These are phyloP conservation scores for Orychophragmus violaceus DNA, from an alignment of 345 rosid genomes.

Conservation along the genomic window DNA sequence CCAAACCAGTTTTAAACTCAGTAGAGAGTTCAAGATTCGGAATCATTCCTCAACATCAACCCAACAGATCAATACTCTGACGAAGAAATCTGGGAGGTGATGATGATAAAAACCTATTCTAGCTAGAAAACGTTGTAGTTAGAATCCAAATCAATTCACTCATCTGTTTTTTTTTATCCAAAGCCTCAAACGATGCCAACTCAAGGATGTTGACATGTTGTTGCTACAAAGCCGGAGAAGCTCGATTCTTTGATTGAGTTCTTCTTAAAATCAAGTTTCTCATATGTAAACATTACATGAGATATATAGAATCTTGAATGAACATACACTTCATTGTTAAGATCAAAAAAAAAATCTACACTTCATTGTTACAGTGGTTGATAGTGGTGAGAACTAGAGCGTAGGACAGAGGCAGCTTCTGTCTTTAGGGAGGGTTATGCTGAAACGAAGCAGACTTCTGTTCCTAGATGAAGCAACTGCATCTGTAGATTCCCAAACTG, in stretches of 20 bases:
- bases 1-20: too few species aligned
- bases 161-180: constrained; percentile 4
- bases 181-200: constrained; percentile 93
- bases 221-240: constrained; percentile 70
- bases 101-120: not conserved
- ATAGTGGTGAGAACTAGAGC: constrained; percentile 95
- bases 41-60: constrained; percentile 84
- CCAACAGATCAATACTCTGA: constrained; percentile 73
- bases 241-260: constrained; percentile 61
- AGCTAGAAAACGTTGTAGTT: not conserved
- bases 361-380: constrained; percentile 53
- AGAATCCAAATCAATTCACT: not conserved
- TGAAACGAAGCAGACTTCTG: constrained; percentile 69
- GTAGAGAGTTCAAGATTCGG: too few species aligned
- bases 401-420: constrained; percentile 97
- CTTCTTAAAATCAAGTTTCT: not conserved
- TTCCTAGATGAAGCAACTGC: constrained; percentile 98
- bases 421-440: constrained; percentile 84
- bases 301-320: not conserved
- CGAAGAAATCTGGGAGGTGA: constrained; percentile 86
- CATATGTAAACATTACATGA: not conserved
- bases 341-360: too few species aligned
- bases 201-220: constrained; percentile 66
- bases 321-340: too few species aligned
- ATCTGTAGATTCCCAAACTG: constrained; percentile 90